These are phyloP conservation scores for Arabis hirsuta DNA, from an alignment of 345 rosid species.

Conservation along the genomic window DNA sequence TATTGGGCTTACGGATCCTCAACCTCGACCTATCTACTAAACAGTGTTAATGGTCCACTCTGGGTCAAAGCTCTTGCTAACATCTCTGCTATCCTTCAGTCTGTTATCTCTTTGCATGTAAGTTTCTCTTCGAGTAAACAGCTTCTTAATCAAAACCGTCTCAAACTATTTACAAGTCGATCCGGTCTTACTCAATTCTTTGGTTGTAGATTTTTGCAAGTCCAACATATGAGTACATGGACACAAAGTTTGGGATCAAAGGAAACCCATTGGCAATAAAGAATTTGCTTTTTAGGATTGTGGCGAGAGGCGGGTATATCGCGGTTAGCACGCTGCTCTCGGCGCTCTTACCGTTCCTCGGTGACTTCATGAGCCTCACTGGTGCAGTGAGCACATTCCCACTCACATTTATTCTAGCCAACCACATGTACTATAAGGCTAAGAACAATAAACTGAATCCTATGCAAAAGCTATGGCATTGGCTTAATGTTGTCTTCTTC, in stretches of 20 bases:
- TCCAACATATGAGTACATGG: constrained; percentile 89
- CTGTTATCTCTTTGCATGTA: constrained; percentile 88
- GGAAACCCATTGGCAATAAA: constrained; percentile 63
- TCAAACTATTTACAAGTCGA: neutral
- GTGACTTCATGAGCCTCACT: constrained; percentile 89
- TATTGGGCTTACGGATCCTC: constrained; percentile 98
- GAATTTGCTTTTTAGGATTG: constrained; percentile 64
- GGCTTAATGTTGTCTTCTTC: constrained; percentile 77
- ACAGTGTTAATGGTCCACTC: constrained; percentile 68
- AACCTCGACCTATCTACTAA: constrained; percentile 71
- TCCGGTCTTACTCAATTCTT: neutral
- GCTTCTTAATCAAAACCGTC: neutral
- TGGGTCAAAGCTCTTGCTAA: constrained; percentile 87
- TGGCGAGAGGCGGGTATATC: constrained; percentile 80
- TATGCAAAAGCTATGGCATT: constrained; percentile 74
- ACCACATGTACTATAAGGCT: constrained; percentile 82
- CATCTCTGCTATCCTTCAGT: constrained; percentile 76
- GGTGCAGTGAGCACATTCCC: constrained; percentile 96
- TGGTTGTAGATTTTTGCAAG: constrained; percentile 80
- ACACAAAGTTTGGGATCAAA: constrained; percentile 72
- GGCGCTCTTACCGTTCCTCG: constrained; percentile 84
- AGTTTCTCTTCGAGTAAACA: constrained; percentile 6
- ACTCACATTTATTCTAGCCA: constrained; percentile 88
- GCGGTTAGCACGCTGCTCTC: constrained; percentile 69
- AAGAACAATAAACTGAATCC: constrained; percentile 54